Conservation (phyloP, 2,329 filamentous ascomycete species). For the Fusarium secorum region DNA sequence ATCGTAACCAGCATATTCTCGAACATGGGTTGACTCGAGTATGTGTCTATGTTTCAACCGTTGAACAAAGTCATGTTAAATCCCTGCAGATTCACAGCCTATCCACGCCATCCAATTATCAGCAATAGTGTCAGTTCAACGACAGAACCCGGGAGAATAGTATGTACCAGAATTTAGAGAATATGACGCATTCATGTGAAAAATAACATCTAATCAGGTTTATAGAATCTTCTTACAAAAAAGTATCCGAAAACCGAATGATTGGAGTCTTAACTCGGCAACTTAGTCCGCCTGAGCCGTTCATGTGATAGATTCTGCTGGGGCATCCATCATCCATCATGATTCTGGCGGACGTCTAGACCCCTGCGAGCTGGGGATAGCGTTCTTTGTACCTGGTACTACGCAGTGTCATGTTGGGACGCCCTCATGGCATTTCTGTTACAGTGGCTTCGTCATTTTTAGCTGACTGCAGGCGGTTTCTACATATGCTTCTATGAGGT, state of each 20-base stretch:
- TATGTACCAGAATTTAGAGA: neutral
- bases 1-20: neutral
- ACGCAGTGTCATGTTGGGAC: constrained; percentile 24
- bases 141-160: neutral
- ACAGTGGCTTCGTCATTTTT: constrained; percentile 32
- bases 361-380: constrained; percentile 29
- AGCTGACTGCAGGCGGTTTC: neutral
- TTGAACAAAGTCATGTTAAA: constrained; percentile 10
- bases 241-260: constrained; percentile 1
- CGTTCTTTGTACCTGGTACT: constrained; percentile 25
- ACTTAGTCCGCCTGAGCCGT: constrained; percentile 22
- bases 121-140: neutral
- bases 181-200: constrained; percentile 11
- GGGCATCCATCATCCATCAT: constrained; percentile 25
- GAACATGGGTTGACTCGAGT: neutral
- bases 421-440: constrained; percentile 17
- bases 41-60: neutral
- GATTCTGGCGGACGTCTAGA: constrained; percentile 23
- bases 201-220: neutral
- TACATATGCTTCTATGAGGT: constrained; percentile 4
- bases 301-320: constrained; percentile 36
- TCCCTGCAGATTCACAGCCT: constrained; percentile 4
- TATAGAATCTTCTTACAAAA: neutral
- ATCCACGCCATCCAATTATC: constrained; percentile 8
- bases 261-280: constrained; percentile 17